Evolutionary conservation across 768 basidiomycete genomes (phyloP).

Genomic region (Pleurotus platypus): DNA sequence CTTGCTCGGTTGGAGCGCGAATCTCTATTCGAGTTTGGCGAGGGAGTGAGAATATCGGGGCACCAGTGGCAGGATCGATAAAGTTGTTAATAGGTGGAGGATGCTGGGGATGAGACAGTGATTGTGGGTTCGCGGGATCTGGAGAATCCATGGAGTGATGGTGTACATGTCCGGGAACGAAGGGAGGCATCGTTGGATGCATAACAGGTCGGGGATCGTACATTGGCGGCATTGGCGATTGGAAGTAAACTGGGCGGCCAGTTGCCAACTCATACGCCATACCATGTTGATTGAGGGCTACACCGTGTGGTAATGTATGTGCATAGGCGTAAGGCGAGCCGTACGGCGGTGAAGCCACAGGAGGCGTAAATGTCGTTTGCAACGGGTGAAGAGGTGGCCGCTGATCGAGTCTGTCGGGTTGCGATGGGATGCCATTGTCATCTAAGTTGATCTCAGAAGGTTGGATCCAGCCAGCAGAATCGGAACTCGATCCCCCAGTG

Average conservation of each 20-base stretch:
- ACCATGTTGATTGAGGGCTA: conserved; percentile 71
- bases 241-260: conserved; percentile 74
- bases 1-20: conserved; percentile 46
- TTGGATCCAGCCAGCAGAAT: background rate
- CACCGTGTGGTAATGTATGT: conserved; percentile 64
- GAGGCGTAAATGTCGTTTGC: conserved; percentile 40
- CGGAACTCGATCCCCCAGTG: background rate
- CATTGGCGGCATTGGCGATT: conserved; percentile 53
- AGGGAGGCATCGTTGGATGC: conserved; percentile 52
- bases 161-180: conserved; percentile 60
- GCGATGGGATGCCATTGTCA: background rate
- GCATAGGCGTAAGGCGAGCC: conserved; percentile 66
- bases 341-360: conserved; percentile 54
- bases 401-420: conserved; percentile 16
- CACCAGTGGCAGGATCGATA: conserved; percentile 62
- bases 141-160: conserved; percentile 59
- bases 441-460: background rate
- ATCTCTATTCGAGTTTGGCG: conserved; percentile 75
- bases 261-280: conserved; percentile 81
- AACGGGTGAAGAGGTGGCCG: conserved; percentile 35
- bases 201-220: conserved; percentile 68
- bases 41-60: conserved; percentile 72
- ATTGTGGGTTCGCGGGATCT: conserved; percentile 45
- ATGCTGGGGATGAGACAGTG: conserved; percentile 45
- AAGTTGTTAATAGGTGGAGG: conserved; percentile 59